A percentile compares a stretch with the other conserved stretches of the same genome.
Evolutionary conservation across 139 green algal species (phyloP).

Genomic region (Chlamydomonas incerta): DNA sequence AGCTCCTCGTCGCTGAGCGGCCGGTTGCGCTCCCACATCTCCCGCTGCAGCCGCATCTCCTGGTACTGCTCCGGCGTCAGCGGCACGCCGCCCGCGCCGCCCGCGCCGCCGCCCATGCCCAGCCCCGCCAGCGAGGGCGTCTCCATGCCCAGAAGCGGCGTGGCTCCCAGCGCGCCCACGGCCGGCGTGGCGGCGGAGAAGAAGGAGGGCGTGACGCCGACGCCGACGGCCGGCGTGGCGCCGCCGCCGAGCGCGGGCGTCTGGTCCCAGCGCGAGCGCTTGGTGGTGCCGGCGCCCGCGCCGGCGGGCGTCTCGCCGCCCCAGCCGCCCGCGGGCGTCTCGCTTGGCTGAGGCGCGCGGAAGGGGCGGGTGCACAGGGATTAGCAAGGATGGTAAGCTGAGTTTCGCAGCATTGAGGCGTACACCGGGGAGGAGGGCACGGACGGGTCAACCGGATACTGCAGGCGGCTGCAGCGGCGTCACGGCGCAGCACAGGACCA

Average conservation of each 20-base stretch:
- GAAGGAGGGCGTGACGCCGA: conserved; percentile 67
- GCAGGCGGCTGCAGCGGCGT: too few species aligned
- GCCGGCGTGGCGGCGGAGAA: conserved; percentile 78
- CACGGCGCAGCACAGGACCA: background rate
- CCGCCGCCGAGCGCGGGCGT: conserved; percentile 73
- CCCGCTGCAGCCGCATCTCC: conserved; percentile 72
- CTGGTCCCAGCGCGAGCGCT: conserved; percentile 88
- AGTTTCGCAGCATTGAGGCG: too few species aligned
- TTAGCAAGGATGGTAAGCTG: too few species aligned
- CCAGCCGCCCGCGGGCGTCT: conserved; percentile 56
- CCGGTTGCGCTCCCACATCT: conserved; percentile 95
- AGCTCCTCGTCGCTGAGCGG: conserved; percentile 95
- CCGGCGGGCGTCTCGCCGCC: conserved; percentile 52
- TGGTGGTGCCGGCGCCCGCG: conserved; percentile 50
- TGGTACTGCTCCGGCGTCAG: conserved; percentile 71
- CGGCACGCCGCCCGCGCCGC: conserved; percentile 25
- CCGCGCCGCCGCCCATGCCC: background rate
- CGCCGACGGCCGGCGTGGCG: conserved; percentile 53
- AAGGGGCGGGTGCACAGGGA: too few species aligned
- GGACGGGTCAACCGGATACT: too few species aligned
- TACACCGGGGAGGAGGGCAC: too few species aligned
- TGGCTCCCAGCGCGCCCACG: conserved; percentile 42
- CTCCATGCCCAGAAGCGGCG: conserved; percentile 73
- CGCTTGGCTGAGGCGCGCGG: conserved; percentile 6
- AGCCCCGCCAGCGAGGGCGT: conserved; percentile 53